Evolutionary conservation across 1,139 yeast genomes (phyloP), one percentile per base, ranked within the genome.

Genomic region (Groenewaldozyma auringiensis): DNA sequence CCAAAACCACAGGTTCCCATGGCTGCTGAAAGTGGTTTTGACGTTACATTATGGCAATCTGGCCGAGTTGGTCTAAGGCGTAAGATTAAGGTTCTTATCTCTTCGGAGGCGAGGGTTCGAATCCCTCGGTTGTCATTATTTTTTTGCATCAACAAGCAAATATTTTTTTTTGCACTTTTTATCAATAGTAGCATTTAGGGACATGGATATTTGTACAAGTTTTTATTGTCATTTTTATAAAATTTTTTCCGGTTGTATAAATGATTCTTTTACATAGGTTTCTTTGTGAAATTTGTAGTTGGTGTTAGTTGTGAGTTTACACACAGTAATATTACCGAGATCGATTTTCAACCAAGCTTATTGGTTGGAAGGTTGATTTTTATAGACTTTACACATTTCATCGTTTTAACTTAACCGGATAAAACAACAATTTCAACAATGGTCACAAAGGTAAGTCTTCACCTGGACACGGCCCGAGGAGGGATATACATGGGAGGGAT

Each of bases 41-140:
- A 8, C 11, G 29, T 25, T 25, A 25, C 11, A 8, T 25, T 11
- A 25, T 25, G 58, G 56, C 58, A 53, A 55, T 52, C 56, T 55
- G 58, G 58, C 58, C 58, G 58, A 55, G 58, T 54, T 52, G 54
- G 57, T 54, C 57, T 55, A 54, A 54, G 57, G 57, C 58, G 57
- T 50, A 48, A 50, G 58, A 50, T 53, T 54, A 52, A 54, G 56
- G 58, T 53, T 50, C 55, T 49, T 48, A 50, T 55, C 57, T 55
- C 57, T 55, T 51, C 57, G 57, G 57, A 54, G 57, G 57, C 58
- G 57, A 47, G 57, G 57, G 58, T 55, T 54, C 58, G 56, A 55
- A 55, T 54, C 58, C 58, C 58, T 47, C 56, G 55, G 58, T 55
- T 53, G 58, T 55, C 57, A 54, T 31, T 46, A 44, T 45, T 46